Base-by-base conservation (phyloP, 805 yeast species). In the Scheffersomyces ergatensis region DNA sequence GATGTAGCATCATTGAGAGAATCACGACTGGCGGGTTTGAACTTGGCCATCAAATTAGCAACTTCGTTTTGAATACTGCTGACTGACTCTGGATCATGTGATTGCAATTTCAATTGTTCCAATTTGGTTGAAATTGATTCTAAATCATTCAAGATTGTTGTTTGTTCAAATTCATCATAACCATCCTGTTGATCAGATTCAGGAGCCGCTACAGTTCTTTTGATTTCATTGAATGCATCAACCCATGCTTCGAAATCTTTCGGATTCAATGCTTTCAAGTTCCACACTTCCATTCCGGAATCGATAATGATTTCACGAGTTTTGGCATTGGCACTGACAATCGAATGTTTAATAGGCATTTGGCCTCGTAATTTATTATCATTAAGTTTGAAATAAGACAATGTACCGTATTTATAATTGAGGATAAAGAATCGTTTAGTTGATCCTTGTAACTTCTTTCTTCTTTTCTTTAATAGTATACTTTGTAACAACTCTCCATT, bases 241-340 rank as follows among this genome's bases (percentile, higher is more conserved):
- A 85, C 77, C 99, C 99, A 93, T 5, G 77, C 71, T 26, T 80
- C 76, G 75, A 89, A 93, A 48, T 85, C 90, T 5, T 73, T 69
- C 9, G 63, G 62, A 42, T 72, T 79, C 35, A 72, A 65, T 0
- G 97, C 86, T 52, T 85, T 87, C 45, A 92, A 69, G 29, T 80
- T 81, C 98, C 98, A 92, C 8, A 86, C 82, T 58, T 92, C 98
- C 80, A 92, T 82, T 2, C 98, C 98, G 0, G 97, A 89, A 59
- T 93, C 97, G 43, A 93, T 76, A 34, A 84, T 81, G 33, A 93
- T 81, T 53, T 86, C 83, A 39, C 78, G 65, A 18, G 79, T 77
- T 42, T 77, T 76, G 19, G 78, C 72, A 51, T 83, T 83, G 0
- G 95, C 96, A 42, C 90, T 78, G 2, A 93, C 81, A n/a, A 85